phyloP scores from a whole-genome alignment of 1,139 yeast species.

The Pichia kudriavzevii region DNA sequence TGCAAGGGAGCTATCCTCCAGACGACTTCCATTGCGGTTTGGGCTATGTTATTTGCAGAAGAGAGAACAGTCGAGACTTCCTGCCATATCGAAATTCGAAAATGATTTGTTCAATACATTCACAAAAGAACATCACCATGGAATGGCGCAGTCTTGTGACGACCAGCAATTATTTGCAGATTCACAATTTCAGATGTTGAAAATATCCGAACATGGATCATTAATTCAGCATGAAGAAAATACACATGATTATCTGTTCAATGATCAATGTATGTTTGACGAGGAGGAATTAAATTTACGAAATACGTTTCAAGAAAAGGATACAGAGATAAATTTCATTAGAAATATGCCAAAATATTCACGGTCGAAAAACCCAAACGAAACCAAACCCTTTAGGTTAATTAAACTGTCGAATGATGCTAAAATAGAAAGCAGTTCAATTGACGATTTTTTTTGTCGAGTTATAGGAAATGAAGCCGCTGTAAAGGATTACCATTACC shows the following conservation, averaged over 20 bases:
- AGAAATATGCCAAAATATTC: neutral
- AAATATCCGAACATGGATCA: conserved; percentile 12
- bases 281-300: conserved; percentile 8
- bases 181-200: conserved; percentile 7
- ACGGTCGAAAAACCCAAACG: conserved; percentile 1
- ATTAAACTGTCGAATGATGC: conserved; percentile 1
- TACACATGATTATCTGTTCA: neutral
- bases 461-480: conserved; percentile 2
- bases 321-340: too few relatives aligned
- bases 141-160: too few relatives aligned
- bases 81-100: too few relatives aligned
- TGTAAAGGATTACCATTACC: conserved; percentile 1
- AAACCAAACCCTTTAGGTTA: neutral
- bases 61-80: too few relatives aligned
- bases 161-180: conserved; percentile 7
- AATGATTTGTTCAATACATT: too few relatives aligned
- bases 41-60: too few relatives aligned
- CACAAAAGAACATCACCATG: too few relatives aligned
- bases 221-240: conserved; percentile 9
- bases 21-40: too few relatives aligned
- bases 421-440: neutral
- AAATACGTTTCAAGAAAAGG: neutral
- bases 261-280: conserved; percentile 1
- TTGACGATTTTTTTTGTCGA: conserved; percentile 2
- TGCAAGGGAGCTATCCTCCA: too few relatives aligned